Evolutionary conservation across 805 yeast species (phyloP).

Genomic region (Yarrowia porcina): DNA sequence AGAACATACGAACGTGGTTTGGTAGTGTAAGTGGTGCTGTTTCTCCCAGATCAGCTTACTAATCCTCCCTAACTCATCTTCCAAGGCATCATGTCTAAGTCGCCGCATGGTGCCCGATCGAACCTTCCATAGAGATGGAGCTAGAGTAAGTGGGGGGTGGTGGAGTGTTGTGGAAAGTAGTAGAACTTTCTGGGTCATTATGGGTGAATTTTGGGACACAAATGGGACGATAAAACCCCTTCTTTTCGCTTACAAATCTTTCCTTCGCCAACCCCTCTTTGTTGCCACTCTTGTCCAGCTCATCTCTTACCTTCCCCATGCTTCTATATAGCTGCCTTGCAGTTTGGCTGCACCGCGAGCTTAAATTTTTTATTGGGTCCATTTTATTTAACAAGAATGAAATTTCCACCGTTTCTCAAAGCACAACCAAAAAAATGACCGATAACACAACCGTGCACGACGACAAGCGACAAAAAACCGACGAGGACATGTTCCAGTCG

Average conservation of each 20-base stretch:
- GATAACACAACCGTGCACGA: conserved; percentile 14
- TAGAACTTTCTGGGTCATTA: neutral
- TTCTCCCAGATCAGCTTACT: neutral
- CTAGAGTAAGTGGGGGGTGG: too few relatives aligned
- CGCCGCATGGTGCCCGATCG: conserved; percentile 1
- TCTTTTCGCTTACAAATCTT: neutral
- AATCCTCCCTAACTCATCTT: neutral
- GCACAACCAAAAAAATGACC: neutral
- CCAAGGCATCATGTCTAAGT: neutral
- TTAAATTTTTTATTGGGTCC: conserved; percentile 2
- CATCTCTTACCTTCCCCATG: conserved; percentile 21
- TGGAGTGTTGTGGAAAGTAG: neutral
- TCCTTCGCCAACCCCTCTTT: neutral
- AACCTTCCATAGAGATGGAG: too few relatives aligned
- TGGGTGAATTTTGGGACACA: too few relatives aligned
- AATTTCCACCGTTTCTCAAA: neutral
- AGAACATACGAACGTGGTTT: too few relatives aligned
- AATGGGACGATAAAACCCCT: too few relatives aligned
- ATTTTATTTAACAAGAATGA: neutral
- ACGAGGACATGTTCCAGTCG: conserved; percentile 5
- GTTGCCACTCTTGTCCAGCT: neutral
- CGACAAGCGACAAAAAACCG: conserved; percentile 24
- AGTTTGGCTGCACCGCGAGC: neutral
- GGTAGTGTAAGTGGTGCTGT: too few relatives aligned
- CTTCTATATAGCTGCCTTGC: neutral